phyloP scores from a whole-genome alignment of 2,329 filamentous ascomycete species.

The Scedosporium aurantiacum region DNA sequence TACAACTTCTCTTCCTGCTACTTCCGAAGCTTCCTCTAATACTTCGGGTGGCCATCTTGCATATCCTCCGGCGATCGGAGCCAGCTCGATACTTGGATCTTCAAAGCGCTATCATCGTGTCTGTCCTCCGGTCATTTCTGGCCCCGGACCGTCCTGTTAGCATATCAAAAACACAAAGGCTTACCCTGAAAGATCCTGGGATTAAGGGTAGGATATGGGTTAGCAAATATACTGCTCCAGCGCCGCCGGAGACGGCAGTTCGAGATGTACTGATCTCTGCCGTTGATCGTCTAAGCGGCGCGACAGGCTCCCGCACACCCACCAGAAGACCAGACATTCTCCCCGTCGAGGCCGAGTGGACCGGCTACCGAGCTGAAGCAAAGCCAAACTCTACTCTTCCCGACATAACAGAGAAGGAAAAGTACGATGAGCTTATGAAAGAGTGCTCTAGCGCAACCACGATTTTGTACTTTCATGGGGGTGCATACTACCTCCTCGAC shows the following conservation, averaged over 20 bases:
- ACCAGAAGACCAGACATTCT: conserved; percentile 28
- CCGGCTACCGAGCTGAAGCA: conserved; percentile 52
- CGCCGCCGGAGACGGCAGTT: conserved; percentile 44
- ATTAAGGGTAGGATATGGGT: conserved; percentile 78
- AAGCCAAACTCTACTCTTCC: conserved; percentile 38
- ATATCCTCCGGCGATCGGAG: conserved; percentile 57
- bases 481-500: conserved; percentile 63
- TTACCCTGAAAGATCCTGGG: conserved; percentile 50
- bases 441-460: conserved; percentile 54
- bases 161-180: conserved; percentile 51
- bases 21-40: conserved; percentile 40
- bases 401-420: conserved; percentile 47
- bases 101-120: conserved; percentile 60
- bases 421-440: conserved; percentile 55
- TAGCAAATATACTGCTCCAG: conserved; percentile 53
- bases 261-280: conserved; percentile 46
- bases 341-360: conserved; percentile 64
- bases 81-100: conserved; percentile 70
- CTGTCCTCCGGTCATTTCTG: conserved; percentile 54
- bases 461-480: conserved; percentile 65
- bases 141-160: conserved; percentile 31
- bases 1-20: not conserved
- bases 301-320: conserved; percentile 13
- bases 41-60: conserved; percentile 48
- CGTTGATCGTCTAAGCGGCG: conserved; percentile 41